A percentile compares a stretch with the other conserved stretches of the same genome.
These are phyloP conservation scores for Chaetomium globosum DNA, from an alignment of 2,329 filamentous ascomycete genomes.

Conservation along the genomic window DNA sequence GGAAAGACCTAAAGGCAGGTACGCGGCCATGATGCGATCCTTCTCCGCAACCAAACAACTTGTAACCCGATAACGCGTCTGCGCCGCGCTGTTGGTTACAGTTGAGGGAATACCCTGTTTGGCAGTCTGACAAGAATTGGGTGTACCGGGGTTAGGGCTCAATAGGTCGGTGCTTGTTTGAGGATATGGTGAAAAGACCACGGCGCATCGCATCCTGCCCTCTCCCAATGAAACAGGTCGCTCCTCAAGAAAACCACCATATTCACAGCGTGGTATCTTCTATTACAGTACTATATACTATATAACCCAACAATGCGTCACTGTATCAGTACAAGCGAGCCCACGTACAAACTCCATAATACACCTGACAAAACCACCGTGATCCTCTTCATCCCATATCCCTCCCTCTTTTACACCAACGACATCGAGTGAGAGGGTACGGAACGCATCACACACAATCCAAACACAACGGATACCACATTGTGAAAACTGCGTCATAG, in stretches of 20 bases:
- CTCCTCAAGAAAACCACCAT: too few species aligned
- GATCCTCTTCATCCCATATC: too few species aligned
- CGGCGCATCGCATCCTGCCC: too few species aligned
- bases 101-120: background rate
- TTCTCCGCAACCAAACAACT: constrained; percentile 2
- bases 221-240: too few species aligned
- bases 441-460: background rate
- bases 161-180: background rate
- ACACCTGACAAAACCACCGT: too few species aligned
- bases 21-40: background rate
- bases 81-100: constrained; percentile 5
- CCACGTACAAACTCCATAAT: background rate
- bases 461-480: background rate
- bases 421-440: background rate
- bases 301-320: background rate
- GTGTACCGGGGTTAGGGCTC: background rate
- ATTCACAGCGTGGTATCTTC: too few species aligned
- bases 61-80: background rate
- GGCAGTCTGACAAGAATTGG: background rate
- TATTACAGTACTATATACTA: background rate
- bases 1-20: background rate
- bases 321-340: background rate
- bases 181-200: too few species aligned
- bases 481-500: background rate
- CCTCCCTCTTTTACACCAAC: background rate